phyloP scores from a whole-genome alignment of 129 eudicot species.

The Lonicera japonica region DNA sequence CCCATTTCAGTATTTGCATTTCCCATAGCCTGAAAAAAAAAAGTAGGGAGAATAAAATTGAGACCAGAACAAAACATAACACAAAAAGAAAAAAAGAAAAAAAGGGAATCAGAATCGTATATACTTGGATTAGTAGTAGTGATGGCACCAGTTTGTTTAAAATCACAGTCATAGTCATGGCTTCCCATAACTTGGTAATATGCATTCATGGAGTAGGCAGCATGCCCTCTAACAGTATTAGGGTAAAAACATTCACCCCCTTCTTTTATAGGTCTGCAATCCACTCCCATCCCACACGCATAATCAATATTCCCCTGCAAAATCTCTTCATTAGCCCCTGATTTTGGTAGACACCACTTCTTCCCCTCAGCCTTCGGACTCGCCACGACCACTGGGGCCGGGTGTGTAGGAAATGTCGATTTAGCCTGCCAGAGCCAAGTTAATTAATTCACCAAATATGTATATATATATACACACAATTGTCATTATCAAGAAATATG shows the following conservation, averaged over 20 bases:
- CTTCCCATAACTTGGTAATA: slow-evolving; percentile 48
- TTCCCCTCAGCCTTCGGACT: slow-evolving; percentile 14
- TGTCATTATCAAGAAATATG: slow-evolving; percentile 8
- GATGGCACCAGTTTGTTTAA: slow-evolving; percentile 42
- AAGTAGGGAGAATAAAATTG: background rate
- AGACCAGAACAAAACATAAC: background rate
- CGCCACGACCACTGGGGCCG: slow-evolving; percentile 18
- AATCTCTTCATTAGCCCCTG: slow-evolving; percentile 33
- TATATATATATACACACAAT: background rate
- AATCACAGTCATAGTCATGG: slow-evolving; percentile 53
- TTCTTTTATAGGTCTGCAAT: slow-evolving; percentile 48
- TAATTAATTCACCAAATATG: background rate
- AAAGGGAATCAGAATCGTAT: background rate
- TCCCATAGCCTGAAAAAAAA: slow-evolving; percentile 43
- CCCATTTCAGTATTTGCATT: slow-evolving; percentile 31
- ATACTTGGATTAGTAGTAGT: slow-evolving; percentile 48
- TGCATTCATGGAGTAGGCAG: slow-evolving; percentile 61
- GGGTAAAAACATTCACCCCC: slow-evolving; percentile 55
- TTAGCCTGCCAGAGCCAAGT: slow-evolving; percentile 30
- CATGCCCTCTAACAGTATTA: slow-evolving; percentile 49
- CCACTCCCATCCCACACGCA: slow-evolving; percentile 55
- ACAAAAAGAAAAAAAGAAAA: background rate
- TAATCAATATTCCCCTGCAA: slow-evolving; percentile 54
- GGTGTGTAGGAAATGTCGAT: slow-evolving; percentile 27
- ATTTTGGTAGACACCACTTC: slow-evolving; percentile 60